A percentile compares a stretch with the other conserved stretches of the same genome.
Evolutionary conservation across 83 land plant genomes (phyloP).

Genomic region (Larix sibirica): DNA sequence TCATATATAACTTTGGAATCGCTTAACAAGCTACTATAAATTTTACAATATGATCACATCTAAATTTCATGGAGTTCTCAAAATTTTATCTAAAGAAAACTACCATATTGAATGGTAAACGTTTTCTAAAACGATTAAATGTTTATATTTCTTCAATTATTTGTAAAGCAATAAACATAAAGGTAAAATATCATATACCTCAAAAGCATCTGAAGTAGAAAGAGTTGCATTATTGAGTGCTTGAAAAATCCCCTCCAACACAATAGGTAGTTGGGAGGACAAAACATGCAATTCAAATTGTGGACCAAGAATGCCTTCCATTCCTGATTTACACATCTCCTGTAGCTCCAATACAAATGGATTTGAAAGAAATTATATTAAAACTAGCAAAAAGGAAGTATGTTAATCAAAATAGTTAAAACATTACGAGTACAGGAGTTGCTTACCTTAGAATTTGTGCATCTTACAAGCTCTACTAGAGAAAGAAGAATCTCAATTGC

Average conservation of each 20-base stretch:
- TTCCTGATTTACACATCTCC: neutral
- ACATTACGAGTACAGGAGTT: neutral
- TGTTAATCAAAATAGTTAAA: neutral
- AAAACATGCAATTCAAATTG: constrained; percentile 6
- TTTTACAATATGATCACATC: no score
- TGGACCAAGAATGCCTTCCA: constrained; percentile 3
- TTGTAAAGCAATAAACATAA: neutral
- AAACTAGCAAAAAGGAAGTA: neutral
- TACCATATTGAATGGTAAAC: no score
- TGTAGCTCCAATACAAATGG: neutral
- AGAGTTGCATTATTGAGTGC: constrained; percentile 2
- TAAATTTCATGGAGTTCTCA: no score
- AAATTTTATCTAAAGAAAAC: no score
- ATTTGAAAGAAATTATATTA: neutral
- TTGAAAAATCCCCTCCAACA: constrained; percentile 1
- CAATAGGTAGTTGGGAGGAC: neutral
- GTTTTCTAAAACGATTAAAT: no score
- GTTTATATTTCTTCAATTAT: neutral
- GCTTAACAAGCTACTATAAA: no score
- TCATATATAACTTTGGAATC: no score
- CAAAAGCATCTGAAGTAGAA: neutral
- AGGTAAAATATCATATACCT: neutral
- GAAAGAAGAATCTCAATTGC: neutral
- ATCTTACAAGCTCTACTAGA: neutral
- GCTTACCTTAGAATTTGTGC: constrained; percentile 11